phyloP scores from a whole-genome alignment of 2,329 filamentous ascomycete genomes.

The Orbilia oligospora region DNA sequence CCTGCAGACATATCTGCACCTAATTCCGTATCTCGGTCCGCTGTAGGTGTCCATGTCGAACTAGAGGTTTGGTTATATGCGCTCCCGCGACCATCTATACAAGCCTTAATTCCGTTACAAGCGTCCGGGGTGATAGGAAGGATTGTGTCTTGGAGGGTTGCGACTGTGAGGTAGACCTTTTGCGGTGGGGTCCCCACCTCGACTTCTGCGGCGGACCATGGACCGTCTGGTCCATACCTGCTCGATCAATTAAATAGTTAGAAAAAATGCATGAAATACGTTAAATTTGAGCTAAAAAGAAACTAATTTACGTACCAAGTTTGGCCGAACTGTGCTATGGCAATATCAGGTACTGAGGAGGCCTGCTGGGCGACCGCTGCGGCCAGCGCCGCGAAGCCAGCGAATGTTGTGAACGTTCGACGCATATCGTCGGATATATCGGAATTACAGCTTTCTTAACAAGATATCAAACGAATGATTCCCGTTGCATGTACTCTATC shows the following conservation, averaged over 20 bases:
- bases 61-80: constrained; percentile 46
- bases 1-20: constrained; percentile 51
- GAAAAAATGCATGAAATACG: not conserved
- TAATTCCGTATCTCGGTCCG: constrained; percentile 46
- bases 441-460: constrained; percentile 24
- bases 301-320: constrained; percentile 30
- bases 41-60: constrained; percentile 41
- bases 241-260: not conserved
- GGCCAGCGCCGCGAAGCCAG: constrained; percentile 23
- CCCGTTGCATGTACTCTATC: constrained; percentile 36
- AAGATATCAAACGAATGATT: constrained; percentile 50
- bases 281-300: not conserved
- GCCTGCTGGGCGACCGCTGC: constrained; percentile 32
- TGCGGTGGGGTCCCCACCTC: constrained; percentile 47
- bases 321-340: constrained; percentile 54
- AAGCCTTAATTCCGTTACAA: constrained; percentile 29
- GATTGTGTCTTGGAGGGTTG: constrained; percentile 49
- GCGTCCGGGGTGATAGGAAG: constrained; percentile 56
- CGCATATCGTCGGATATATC: constrained; percentile 29
- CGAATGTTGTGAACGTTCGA: not conserved
- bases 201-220: constrained; percentile 52
- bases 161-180: constrained; percentile 58
- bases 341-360: constrained; percentile 35
- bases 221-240: constrained; percentile 57
- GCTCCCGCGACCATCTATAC: constrained; percentile 44